A percentile compares a stretch with the other conserved stretches of the same genome.
Conservation (phyloP, 164 flowering plant genomes). For the Umbilicus rupestris region DNA sequence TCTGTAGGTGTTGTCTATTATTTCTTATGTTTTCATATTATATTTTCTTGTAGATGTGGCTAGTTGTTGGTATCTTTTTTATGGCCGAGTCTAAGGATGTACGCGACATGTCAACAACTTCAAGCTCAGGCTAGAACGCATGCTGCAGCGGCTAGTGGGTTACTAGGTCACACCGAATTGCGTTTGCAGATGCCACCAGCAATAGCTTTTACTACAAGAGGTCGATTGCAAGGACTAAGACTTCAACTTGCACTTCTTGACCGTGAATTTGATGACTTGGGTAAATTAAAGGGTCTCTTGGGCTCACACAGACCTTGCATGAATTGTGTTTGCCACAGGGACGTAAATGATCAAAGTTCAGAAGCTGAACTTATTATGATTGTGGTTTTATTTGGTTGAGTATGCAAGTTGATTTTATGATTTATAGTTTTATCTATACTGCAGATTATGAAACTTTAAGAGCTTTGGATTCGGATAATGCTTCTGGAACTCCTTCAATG, state of each 20-base stretch:
- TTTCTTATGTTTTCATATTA: constrained; percentile 8
- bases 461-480: constrained; percentile 58
- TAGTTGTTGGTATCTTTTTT: constrained; percentile 77
- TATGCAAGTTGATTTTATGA: background rate
- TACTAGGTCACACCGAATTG: constrained; percentile 83
- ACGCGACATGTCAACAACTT: constrained; percentile 94
- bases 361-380: background rate
- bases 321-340: background rate
- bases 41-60: constrained; percentile 58
- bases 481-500: constrained; percentile 54
- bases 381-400: background rate
- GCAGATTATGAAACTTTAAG: constrained; percentile 90
- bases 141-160: constrained; percentile 73
- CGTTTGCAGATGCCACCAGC: constrained; percentile 87
- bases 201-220: constrained; percentile 84
- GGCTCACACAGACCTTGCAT: background rate
- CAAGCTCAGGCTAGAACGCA: constrained; percentile 95
- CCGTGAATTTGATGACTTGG: constrained; percentile 96
- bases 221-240: constrained; percentile 78
- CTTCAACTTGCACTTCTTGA: constrained; percentile 99
- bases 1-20: background rate
- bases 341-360: background rate
- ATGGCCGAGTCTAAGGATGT: constrained; percentile 88
- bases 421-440: background rate
- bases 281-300: constrained; percentile 21